Evolutionary conservation across 2,329 filamentous ascomycete genomes (phyloP), one percentile per base, ranked within the genome.

Genomic region (Samsoniella hepiali): DNA sequence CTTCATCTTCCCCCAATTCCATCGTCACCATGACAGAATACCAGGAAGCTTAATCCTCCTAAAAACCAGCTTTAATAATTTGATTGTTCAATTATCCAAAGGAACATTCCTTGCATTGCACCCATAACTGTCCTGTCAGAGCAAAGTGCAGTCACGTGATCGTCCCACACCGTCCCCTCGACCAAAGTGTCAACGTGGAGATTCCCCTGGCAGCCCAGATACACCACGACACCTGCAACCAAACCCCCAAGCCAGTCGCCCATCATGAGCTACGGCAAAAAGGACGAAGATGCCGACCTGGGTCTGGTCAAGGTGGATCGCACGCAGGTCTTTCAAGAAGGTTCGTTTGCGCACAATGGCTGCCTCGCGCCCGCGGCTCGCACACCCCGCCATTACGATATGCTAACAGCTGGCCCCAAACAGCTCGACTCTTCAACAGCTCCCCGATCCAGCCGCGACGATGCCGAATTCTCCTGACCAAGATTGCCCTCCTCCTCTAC

Each of bases 321-420:
- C 74, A 97, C 94, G 63, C 93, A 94, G 72, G 95, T 99, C 69
- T 98, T 98, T 78, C 95, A 98, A 83, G 95, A 99, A 89, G 95
- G 95, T 97, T 79, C 75, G 82, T 71, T 59, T 58, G 69, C 67
- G 49, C 63, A 44, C 69, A 72, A 72, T 73, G 64, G 65, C 68
- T 31, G 27, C 42, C 42, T 47, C 42, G 13, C 44, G 51, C 45
- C 58, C 22, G 54, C 66, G 63, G 65, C 69, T 32, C 42, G 32
- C 22, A 49, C 22, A 69, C 64, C 67, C 65, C 67, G 53, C 70
- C 63, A 69, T 71, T 68, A 22, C 64, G 65, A 66, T 22, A 22
- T 73, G 71, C 74, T 80, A 74, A 79, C 71, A 70, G 53, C 57
- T 67, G 66, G 57, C 64, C 22, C 59, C 40, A 40, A 67, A 71